Percentiles rank a stretch among this genome's conserved stretches.
phyloP scores from a whole-genome alignment of 768 basidiomycete genomes.

The Suillus discolor region DNA sequence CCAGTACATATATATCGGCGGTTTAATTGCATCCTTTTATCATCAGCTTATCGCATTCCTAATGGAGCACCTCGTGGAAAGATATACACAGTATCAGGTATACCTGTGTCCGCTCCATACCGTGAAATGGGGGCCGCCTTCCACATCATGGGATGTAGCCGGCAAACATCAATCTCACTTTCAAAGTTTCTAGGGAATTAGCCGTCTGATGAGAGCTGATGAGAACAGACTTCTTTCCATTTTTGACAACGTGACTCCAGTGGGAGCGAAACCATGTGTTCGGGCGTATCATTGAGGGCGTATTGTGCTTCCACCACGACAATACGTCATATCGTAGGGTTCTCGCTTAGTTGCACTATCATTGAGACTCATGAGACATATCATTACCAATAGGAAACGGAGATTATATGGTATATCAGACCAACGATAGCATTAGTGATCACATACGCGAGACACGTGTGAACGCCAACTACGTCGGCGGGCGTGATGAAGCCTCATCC shows the following conservation, averaged over 20 bases:
- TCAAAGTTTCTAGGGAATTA: background rate
- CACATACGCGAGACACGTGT: background rate
- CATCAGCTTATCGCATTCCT: background rate
- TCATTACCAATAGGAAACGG: background rate
- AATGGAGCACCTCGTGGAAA: slow-evolving; percentile 3
- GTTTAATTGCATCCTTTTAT: slow-evolving; percentile 1
- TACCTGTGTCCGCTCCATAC: background rate
- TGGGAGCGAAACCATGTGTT: background rate
- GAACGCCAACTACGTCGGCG: background rate
- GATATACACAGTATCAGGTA: background rate
- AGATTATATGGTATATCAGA: slow-evolving; percentile 14
- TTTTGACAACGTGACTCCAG: background rate
- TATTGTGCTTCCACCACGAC: background rate
- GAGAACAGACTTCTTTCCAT: background rate
- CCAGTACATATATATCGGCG: background rate
- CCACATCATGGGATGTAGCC: background rate
- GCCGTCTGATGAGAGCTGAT: background rate
- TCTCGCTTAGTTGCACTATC: too few species aligned
- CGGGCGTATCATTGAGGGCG: background rate
- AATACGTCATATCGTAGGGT: background rate
- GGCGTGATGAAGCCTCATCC: slow-evolving; percentile 28
- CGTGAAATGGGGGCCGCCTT: slow-evolving; percentile 1
- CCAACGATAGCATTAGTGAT: slow-evolving; percentile 11
- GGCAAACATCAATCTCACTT: slow-evolving; percentile 2
- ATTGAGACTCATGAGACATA: too few species aligned